Base-by-base conservation (phyloP, 345 rosid genomes). In the Populus euphratica region DNA sequence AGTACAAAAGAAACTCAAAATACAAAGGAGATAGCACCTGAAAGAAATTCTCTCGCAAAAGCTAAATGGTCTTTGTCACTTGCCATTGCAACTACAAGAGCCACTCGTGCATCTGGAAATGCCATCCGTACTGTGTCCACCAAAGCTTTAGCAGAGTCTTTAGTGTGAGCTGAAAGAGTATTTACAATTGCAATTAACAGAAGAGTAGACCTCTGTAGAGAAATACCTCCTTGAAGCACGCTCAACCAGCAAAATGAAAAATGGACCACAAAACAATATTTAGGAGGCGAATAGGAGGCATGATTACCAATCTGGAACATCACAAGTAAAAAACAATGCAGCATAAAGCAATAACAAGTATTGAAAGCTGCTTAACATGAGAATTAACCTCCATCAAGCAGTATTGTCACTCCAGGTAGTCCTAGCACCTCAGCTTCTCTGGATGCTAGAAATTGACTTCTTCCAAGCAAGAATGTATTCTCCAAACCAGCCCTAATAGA, bases 71-170 rank as follows among this genome's bases (percentile, higher is more conserved):
- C 96, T 81, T 93, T 93, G 83, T 96, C 99, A 56, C 78, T 86
- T 72, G 99, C 98, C 99, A 95, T 95, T 69, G 98, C 92, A 38
- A 93, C 90, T 56, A 95, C 88, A 47, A 90, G 80, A 43, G 86
- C 92, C 83, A 93, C 43, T 23, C 54, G 78, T 52, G 89, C 84
- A 49, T 79, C 83, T 25, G 94, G 90, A 86, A 89, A 90, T 11
- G 83, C 79, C 83, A 85, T 87, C 62, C 73, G 79, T 79, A 91
- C 84, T 43, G 89, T 88, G 29, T 91, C 88, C 74, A 87, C 77
- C 85, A 95, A 73, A 52, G 96, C 94, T 82, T 83, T 85, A 20
- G 96, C 97, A n/a, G 99, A 93, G 69, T 95, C 99, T 78, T 88
- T 93, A 13, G 97, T 95, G 76, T 93, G 98, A 5, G 99, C 98